phyloP scores from a whole-genome alignment of 352 stramenopile genomes.

The Globisporangium lucens region DNA sequence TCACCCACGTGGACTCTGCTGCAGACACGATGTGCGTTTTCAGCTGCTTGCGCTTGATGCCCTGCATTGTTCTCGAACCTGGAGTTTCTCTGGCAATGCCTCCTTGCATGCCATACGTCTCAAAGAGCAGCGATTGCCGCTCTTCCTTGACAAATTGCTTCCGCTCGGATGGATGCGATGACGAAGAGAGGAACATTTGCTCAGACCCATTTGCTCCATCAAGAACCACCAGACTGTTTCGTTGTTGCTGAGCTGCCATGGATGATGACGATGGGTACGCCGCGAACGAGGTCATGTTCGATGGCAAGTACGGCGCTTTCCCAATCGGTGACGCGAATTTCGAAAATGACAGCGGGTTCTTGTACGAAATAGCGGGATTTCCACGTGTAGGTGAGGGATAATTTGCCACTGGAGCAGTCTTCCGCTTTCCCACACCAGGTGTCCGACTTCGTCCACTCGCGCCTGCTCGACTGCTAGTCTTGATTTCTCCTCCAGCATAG shows the following conservation, averaged over 20 bases:
- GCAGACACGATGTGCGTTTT: conserved; percentile 44
- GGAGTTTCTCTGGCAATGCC: conserved; percentile 8
- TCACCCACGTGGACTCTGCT: conserved; percentile 33
- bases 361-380: conserved; percentile 6
- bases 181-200: conserved; percentile 9
- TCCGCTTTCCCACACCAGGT: conserved; percentile 23
- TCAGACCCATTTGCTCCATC: conserved; percentile 20
- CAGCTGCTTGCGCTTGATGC: conserved; percentile 58
- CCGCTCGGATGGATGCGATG: conserved; percentile 17
- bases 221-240: conserved; percentile 46
- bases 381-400: conserved; percentile 12
- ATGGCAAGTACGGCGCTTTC: conserved; percentile 34
- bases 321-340: conserved; percentile 46
- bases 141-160: conserved; percentile 49
- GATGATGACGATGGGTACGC: conserved; percentile 7
- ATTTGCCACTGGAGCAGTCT: conserved; percentile 15
- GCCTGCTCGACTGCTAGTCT: conserved; percentile 10
- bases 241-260: conserved; percentile 18
- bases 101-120: conserved; percentile 53
- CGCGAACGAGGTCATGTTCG: conserved; percentile 29
- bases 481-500: conserved; percentile 9
- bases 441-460: conserved; percentile 10
- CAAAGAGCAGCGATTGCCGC: conserved; percentile 52
- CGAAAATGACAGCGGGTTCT: conserved; percentile 35
- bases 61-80: conserved; percentile 15